Conservation (phyloP, 371 early-diverging fungal genomes). For the Zancudomyces culisetae region DNA sequence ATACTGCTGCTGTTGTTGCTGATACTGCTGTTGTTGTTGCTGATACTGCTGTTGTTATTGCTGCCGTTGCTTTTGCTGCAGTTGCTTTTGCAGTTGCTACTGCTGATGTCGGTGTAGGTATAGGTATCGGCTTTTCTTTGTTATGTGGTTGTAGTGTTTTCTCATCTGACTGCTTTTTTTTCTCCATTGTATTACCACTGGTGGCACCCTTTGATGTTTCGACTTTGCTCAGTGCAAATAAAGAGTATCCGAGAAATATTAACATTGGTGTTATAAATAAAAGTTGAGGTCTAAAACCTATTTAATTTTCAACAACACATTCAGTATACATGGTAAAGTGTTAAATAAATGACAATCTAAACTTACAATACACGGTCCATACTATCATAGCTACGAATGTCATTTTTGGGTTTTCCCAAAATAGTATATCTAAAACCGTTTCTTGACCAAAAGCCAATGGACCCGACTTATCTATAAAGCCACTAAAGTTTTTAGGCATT, state of each 20-base stretch:
- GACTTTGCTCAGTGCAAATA: background rate
- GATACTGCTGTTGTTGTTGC: no score
- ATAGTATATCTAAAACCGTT: background rate
- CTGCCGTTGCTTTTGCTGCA: no score
- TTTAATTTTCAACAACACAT: no score
- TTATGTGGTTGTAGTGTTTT: no score
- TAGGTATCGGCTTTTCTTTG: no score
- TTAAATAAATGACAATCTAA: background rate
- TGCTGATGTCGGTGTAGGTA: no score
- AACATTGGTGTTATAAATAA: background rate
- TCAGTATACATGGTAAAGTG: no score
- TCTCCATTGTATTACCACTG: no score
- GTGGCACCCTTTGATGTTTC: background rate
- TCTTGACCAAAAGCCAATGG: background rate
- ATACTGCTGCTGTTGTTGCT: no score
- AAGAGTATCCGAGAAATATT: background rate
- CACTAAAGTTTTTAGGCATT: slow-evolving; percentile 1
- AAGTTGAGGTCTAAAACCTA: background rate
- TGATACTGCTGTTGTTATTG: no score
- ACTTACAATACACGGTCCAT: background rate
- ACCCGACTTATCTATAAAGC: slow-evolving; percentile 1
- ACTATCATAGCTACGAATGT: background rate
- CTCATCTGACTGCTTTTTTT: no score
- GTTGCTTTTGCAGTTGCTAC: no score
- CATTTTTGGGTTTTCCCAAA: background rate